These are phyloP conservation scores for Candida manassasensis DNA, from an alignment of 805 yeast species.

Conservation along the genomic window DNA sequence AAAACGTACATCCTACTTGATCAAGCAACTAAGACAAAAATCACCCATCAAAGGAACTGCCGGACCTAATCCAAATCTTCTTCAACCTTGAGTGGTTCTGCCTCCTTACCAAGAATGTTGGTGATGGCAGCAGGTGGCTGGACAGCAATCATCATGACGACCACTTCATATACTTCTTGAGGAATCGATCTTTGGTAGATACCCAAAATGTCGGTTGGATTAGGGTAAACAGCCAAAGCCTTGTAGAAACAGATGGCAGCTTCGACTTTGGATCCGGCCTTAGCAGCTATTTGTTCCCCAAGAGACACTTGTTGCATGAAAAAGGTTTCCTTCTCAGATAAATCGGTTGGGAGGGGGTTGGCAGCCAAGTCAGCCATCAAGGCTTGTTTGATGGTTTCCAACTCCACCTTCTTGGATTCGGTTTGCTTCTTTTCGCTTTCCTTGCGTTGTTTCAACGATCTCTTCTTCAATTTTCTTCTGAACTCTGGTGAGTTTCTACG, in stretches of 20 bases:
- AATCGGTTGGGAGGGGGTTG: conserved; percentile 72
- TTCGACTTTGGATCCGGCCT: conserved; percentile 65
- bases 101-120: conserved; percentile 50
- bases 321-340: conserved; percentile 65
- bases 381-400: conserved; percentile 56
- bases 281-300: conserved; percentile 76
- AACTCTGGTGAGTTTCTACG: conserved; percentile 81
- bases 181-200: conserved; percentile 88
- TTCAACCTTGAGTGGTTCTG: conserved; percentile 22
- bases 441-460: conserved; percentile 57
- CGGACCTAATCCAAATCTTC: conserved; percentile 29
- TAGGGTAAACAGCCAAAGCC: conserved; percentile 89
- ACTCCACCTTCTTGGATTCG: conserved; percentile 55
- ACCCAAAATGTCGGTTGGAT: conserved; percentile 86
- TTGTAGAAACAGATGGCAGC: conserved; percentile 91
- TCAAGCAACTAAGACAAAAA: too few relatives aligned
- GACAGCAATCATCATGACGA: conserved; percentile 85
- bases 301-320: conserved; percentile 79
- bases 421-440: conserved; percentile 51
- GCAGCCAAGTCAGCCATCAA: conserved; percentile 59
- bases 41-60: too few relatives aligned
- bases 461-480: conserved; percentile 68
- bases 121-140: conserved; percentile 82
- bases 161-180: conserved; percentile 72
- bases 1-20: too few relatives aligned